Evolutionary conservation across 129 eudicot species (phyloP), one percentile per base, ranked within the genome.

Genomic region (Pittosporum tobira): DNA sequence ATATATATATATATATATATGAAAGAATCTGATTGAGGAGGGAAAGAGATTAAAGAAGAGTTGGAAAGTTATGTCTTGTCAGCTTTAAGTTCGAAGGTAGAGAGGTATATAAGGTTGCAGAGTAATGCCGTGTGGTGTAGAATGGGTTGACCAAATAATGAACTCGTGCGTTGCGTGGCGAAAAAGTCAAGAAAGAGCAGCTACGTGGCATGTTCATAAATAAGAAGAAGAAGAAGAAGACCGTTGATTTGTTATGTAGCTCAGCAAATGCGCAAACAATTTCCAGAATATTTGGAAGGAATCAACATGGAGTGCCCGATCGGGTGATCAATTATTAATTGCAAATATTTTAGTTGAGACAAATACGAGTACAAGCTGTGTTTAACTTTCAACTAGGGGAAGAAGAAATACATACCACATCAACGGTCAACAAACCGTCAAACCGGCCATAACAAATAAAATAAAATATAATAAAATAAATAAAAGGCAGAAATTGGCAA

Each of bases 221-320:
- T 11, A 29, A 54, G 1, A 16, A n/a, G 9, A 16, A 29, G 59
- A 28, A 20, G 59, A 37, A 28, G 27, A n/a, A 16, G 59, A 54
- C 59, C 59, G 59, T 54, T 54, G 59, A 54, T 29, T 54, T 54
- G 7, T 29, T 2, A 27, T 53, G 16, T 9, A 54, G 59, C 43
- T n/a, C 7, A 54, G 59, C 59, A 54, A n/a, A 54, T 54, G 59
- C 16, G 42, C 42, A 14, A 54, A 18, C 0, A 20, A 54, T 16
- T 4, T 54, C 15, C 59, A 53, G 24, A 8, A 53, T 28, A 26
- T 1, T 18, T 37, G 23, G 40, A 34, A 52, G 22, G 40, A 0
- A 28, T 38, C 15, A 38, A 38, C 15, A 38, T 12, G 59, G 6
- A 16, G 15, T 2, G 6, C 16, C 59, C 20, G 38, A n/a, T 27